These are phyloP conservation scores for Fragilaria crotonensis DNA, from an alignment of 108 stramenopile species.

Conservation along the genomic window DNA sequence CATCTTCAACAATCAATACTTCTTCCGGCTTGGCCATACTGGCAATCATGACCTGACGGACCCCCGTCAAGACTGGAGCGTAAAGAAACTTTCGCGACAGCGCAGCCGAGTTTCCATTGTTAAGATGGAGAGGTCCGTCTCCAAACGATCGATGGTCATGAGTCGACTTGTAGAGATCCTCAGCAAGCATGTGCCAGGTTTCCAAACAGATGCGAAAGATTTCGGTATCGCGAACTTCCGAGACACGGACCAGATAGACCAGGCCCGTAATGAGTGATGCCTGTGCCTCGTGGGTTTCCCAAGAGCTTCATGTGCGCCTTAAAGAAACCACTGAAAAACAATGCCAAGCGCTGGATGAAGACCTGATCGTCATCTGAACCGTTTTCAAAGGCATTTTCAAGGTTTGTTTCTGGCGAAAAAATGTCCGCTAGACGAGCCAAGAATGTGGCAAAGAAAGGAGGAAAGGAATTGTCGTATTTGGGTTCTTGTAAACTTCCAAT, in stretches of 20 bases:
- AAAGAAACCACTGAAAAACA: slow-evolving; percentile 91
- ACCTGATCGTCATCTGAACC: slow-evolving; percentile 87
- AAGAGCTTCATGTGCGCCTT: slow-evolving; percentile 85
- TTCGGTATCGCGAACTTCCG: slow-evolving; percentile 94
- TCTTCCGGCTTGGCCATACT: slow-evolving; percentile 99
- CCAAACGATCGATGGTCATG: slow-evolving; percentile 14
- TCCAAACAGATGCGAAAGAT: slow-evolving; percentile 98
- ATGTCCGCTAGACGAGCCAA: slow-evolving; percentile 66
- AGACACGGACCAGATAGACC: slow-evolving; percentile 90
- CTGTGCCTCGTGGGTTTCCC: slow-evolving; percentile 82
- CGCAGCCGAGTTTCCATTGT: slow-evolving; percentile 17
- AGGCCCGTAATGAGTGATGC: slow-evolving; percentile 82
- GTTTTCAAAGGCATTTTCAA: slow-evolving; percentile 77
- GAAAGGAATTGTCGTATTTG: slow-evolving; percentile 86
- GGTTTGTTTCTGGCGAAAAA: slow-evolving; percentile 81
- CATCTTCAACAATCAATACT: slow-evolving; percentile 98
- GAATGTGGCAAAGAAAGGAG: slow-evolving; percentile 75
- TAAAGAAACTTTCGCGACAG: slow-evolving; percentile 75
- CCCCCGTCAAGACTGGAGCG: slow-evolving; percentile 77
- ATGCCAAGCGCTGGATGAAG: slow-evolving; percentile 91
- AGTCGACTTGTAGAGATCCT: slow-evolving; percentile 91
- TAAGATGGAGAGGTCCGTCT: slow-evolving; percentile 48
- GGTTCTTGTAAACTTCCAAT: slow-evolving; percentile 91
- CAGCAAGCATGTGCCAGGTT: slow-evolving; percentile 94
- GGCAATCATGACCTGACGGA: slow-evolving; percentile 93